These are phyloP conservation scores for Arthroderma uncinatum DNA, from an alignment of 2,329 filamentous ascomycete species.

Conservation along the genomic window DNA sequence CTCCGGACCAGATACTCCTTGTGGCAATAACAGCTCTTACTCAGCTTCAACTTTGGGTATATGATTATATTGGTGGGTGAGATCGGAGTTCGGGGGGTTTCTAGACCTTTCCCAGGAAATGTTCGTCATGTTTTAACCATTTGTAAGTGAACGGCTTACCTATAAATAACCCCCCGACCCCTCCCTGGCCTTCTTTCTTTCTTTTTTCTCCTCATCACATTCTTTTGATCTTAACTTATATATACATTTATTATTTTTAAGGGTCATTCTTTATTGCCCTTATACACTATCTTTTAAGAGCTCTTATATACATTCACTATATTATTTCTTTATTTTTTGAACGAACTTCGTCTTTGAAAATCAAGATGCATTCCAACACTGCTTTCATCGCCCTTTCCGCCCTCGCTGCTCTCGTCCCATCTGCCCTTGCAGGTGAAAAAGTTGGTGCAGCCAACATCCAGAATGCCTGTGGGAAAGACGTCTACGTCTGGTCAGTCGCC, in stretches of 20 bases:
- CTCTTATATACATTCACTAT: slow-evolving; percentile 5
- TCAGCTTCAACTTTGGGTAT: background rate
- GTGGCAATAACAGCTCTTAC: background rate
- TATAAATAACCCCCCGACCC: slow-evolving; percentile 15
- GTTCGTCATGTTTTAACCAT: background rate
- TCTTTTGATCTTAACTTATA: slow-evolving; percentile 5
- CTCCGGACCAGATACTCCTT: background rate
- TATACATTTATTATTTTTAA: background rate
- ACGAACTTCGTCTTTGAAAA: background rate
- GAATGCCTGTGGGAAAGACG: slow-evolving; percentile 28
- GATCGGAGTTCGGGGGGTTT: background rate
- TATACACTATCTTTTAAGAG: slow-evolving; percentile 6
- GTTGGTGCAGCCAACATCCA: slow-evolving; percentile 25
- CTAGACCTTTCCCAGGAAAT: background rate
- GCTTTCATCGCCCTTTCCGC: slow-evolving; percentile 25
- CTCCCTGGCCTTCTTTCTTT: background rate
- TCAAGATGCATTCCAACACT: slow-evolving; percentile 29
- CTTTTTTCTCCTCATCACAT: slow-evolving; percentile 8
- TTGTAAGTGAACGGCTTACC: slow-evolving; percentile 2
- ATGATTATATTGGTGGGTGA: slow-evolving; percentile 1
- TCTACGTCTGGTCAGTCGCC: slow-evolving; percentile 35
- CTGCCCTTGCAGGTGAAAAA: slow-evolving; percentile 18
- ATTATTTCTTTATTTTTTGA: slow-evolving; percentile 1
- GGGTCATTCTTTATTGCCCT: slow-evolving; percentile 10
- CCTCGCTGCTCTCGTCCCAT: slow-evolving; percentile 24